Percentiles rank a stretch among this genome's conserved stretches.
Conservation (phyloP, 495 filamentous ascomycete genomes). For the Xanthoparmelia taractica region DNA sequence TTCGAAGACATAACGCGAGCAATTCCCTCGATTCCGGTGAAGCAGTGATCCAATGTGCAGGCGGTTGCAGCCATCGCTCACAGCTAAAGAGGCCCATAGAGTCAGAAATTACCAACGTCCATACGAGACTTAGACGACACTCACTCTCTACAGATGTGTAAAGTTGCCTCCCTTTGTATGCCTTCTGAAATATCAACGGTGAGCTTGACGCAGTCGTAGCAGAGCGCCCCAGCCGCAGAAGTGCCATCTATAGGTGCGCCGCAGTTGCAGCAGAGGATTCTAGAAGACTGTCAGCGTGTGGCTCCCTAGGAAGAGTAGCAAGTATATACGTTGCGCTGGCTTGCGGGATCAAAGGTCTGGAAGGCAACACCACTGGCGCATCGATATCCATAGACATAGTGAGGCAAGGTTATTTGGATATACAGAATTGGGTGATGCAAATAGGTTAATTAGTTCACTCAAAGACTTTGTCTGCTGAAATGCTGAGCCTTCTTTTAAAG, state of each 20-base stretch:
- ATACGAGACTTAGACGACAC: not conserved
- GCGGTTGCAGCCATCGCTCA: conserved; percentile 88
- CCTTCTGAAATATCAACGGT: conserved; percentile 91
- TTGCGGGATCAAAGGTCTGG: conserved; percentile 38
- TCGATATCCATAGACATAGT: conserved; percentile 68
- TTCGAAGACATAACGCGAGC: conserved; percentile 78
- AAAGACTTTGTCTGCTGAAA: no score
- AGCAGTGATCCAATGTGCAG: conserved; percentile 74
- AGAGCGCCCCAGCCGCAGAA: conserved; percentile 76
- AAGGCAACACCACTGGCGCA: conserved; percentile 49
- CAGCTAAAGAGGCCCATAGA: conserved; percentile 36
- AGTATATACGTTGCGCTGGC: conserved; percentile 52
- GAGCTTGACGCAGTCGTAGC: conserved; percentile 86
- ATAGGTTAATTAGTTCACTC: no score
- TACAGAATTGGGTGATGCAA: no score
- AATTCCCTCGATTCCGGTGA: conserved; percentile 79
- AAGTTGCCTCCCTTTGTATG: conserved; percentile 73
- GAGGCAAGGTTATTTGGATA: not conserved
- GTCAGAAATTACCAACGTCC: not conserved
- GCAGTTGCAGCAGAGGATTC: conserved; percentile 92
- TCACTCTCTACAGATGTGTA: conserved; percentile 72
- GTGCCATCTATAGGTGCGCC: conserved; percentile 89
- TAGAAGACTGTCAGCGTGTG: conserved; percentile 31
- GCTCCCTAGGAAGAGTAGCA: conserved; percentile 14
- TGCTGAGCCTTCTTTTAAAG: not conserved